Percentiles rank a stretch among this genome's conserved stretches.
Conservation (phyloP, 1,284 basidiomycete genomes). For the Lignosus rhinocerotis region DNA sequence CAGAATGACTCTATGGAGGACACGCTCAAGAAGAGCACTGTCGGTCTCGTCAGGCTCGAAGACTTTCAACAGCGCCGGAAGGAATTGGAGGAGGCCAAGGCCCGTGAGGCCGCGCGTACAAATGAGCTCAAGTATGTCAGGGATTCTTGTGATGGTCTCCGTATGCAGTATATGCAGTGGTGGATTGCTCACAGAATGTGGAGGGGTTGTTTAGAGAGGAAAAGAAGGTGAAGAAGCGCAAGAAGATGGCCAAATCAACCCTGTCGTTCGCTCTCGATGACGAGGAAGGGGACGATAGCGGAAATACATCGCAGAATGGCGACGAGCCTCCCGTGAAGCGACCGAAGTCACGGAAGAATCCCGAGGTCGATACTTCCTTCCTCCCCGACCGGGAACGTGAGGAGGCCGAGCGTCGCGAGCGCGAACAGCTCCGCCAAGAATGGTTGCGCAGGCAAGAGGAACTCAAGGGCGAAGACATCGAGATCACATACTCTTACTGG, state of each 20-base stretch:
- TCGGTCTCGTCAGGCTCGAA: conserved; percentile 90
- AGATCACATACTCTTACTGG: conserved; percentile 97
- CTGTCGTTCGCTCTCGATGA: conserved; percentile 91
- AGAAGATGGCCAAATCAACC: conserved; percentile 79
- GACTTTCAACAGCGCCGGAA: conserved; percentile 91
- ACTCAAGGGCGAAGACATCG: conserved; percentile 87
- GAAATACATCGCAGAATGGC: conserved; percentile 40
- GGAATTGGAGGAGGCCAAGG: conserved; percentile 90
- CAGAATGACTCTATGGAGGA: conserved; percentile 97
- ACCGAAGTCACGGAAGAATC: conserved; percentile 89
- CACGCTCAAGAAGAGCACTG: conserved; percentile 87
- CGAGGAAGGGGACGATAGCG: conserved; percentile 50
- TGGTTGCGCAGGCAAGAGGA: conserved; percentile 91
- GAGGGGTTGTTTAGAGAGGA: conserved; percentile 85
- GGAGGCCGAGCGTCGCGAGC: conserved; percentile 83
- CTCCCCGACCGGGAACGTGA: conserved; percentile 96
- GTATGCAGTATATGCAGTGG: neutral
- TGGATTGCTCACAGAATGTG: conserved; percentile 68
- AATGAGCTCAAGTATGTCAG: conserved; percentile 82
- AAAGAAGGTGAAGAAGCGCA: conserved; percentile 90
- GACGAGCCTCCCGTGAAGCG: conserved; percentile 60
- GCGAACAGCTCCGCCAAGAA: conserved; percentile 87
- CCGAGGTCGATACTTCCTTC: conserved; percentile 96
- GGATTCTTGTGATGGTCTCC: conserved; percentile 25
- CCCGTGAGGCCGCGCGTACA: conserved; percentile 82